A percentile compares a stretch with the other conserved stretches of the same genome.
phyloP scores from a whole-genome alignment of 371 early-diverging fungal genomes.

The Rhizopus stolonifer region DNA sequence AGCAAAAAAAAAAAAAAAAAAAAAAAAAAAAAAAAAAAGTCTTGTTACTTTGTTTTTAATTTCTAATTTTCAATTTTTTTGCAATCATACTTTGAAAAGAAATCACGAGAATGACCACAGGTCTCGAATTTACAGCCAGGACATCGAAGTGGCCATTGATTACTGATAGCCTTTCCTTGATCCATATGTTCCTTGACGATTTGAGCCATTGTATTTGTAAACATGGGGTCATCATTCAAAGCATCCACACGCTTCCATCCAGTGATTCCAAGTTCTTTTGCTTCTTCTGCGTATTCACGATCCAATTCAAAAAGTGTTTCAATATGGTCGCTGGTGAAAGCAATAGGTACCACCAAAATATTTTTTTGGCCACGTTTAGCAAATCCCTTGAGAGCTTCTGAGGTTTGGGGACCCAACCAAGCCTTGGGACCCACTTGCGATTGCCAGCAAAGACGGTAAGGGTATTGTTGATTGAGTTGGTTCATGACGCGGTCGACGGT shows the following conservation, averaged over 20 bases:
- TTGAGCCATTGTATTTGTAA: slow-evolving; percentile 87
- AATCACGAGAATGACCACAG: slow-evolving; percentile 71
- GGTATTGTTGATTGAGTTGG: slow-evolving; percentile 67
- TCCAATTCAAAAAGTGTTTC: slow-evolving; percentile 97
- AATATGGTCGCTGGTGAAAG: slow-evolving; percentile 95
- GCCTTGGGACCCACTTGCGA: slow-evolving; percentile 93
- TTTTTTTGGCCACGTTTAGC: slow-evolving; percentile 78
- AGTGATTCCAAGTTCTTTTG: slow-evolving; percentile 76
- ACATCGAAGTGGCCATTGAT: slow-evolving; percentile 78
- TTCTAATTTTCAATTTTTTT: slow-evolving; percentile 1
- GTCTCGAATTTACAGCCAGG: slow-evolving; percentile 77
- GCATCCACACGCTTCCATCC: slow-evolving; percentile 87
- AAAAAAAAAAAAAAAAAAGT: too few relatives aligned
- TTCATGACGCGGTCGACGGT: slow-evolving; percentile 86
- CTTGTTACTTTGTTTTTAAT: too few relatives aligned
- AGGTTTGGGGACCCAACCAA: slow-evolving; percentile 94
- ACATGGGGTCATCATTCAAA: slow-evolving; percentile 86
- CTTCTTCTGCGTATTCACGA: slow-evolving; percentile 86
- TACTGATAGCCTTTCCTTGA: slow-evolving; percentile 48
- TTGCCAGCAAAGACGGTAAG: slow-evolving; percentile 95
- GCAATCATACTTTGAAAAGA: slow-evolving; percentile 33
- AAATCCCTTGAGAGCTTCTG: slow-evolving; percentile 74
- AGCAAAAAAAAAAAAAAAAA: too few relatives aligned
- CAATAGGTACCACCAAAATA: slow-evolving; percentile 87
- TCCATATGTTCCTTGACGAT: slow-evolving; percentile 81